Conservation (phyloP, 371 early-diverging fungal species). For the Apophysomyces trapeziformis region DNA sequence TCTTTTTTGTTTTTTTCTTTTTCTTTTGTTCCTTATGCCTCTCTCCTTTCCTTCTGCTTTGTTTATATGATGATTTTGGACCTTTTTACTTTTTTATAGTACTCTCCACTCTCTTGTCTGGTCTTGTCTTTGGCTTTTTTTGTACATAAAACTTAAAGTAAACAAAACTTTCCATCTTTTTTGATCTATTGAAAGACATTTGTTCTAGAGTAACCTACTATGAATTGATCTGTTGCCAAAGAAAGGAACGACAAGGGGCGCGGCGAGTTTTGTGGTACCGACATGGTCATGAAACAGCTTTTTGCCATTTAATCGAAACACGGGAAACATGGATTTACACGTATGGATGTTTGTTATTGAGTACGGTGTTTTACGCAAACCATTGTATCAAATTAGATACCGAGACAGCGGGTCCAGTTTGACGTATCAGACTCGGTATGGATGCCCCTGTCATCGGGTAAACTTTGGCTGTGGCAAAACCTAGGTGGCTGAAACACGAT, state of each 20-base stretch:
- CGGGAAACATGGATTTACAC: slow-evolving; percentile 1
- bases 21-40: background rate
- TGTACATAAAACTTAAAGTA: slow-evolving; percentile 1
- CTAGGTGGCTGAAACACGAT: background rate
- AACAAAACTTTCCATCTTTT: background rate
- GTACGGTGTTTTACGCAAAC: no score
- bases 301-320: background rate
- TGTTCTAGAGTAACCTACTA: no score
- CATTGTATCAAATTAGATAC: background rate
- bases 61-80: slow-evolving; percentile 1
- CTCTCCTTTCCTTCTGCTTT: slow-evolving; percentile 2
- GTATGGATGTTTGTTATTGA: background rate
- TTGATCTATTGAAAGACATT: no score
- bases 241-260: no score
- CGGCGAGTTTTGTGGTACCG: background rate
- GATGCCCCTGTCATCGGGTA: background rate
- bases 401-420: background rate
- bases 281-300: background rate
- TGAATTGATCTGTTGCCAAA: no score
- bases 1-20: slow-evolving; percentile 1
- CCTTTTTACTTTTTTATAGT: background rate
- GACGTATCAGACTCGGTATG: background rate
- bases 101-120: background rate
- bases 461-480: slow-evolving; percentile 2
- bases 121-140: background rate